These are phyloP conservation scores for Phialemonium atrogriseum DNA, from an alignment of 2,329 filamentous ascomycete species.

Conservation along the genomic window DNA sequence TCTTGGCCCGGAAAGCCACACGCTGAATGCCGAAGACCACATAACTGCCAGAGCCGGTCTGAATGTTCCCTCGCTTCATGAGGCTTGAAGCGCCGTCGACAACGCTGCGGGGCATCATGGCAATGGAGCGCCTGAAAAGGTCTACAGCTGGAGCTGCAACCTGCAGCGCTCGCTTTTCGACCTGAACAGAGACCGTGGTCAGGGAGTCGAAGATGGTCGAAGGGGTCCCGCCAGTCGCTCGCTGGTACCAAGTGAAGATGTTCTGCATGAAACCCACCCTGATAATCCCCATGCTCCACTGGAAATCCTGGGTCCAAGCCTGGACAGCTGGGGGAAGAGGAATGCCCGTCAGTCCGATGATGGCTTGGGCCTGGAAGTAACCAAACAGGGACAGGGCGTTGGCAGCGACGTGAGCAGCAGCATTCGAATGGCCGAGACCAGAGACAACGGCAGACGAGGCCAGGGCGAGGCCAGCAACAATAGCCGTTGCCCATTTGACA, in stretches of 20 bases:
- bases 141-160: constrained; percentile 21
- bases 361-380: constrained; percentile 91
- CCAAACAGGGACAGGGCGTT: constrained; percentile 90
- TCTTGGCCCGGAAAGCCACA: constrained; percentile 75
- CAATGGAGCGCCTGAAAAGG: constrained; percentile 41
- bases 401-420: constrained; percentile 86
- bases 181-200: constrained; percentile 69
- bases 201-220: constrained; percentile 70
- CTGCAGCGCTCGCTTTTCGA: constrained; percentile 54
- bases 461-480: constrained; percentile 78
- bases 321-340: constrained; percentile 78
- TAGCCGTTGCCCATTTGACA: constrained; percentile 82
- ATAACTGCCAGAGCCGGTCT: constrained; percentile 45
- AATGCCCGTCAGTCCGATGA: constrained; percentile 78
- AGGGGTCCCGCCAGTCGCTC: constrained; percentile 80
- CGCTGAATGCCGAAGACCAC: constrained; percentile 76
- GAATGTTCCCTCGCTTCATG: constrained; percentile 47
- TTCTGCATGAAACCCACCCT: constrained; percentile 76
- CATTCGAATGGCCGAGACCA: constrained; percentile 85
- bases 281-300: constrained; percentile 97
- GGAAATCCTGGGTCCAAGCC: constrained; percentile 94
- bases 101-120: constrained; percentile 38
- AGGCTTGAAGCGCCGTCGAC: constrained; percentile 26
- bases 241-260: constrained; percentile 93
- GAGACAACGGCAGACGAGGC: constrained; percentile 82